Percentiles rank a stretch among this genome's conserved stretches.
These are phyloP conservation scores for Hortaea sp. DNA, from an alignment of 2,329 filamentous ascomycete genomes.

Conservation along the genomic window DNA sequence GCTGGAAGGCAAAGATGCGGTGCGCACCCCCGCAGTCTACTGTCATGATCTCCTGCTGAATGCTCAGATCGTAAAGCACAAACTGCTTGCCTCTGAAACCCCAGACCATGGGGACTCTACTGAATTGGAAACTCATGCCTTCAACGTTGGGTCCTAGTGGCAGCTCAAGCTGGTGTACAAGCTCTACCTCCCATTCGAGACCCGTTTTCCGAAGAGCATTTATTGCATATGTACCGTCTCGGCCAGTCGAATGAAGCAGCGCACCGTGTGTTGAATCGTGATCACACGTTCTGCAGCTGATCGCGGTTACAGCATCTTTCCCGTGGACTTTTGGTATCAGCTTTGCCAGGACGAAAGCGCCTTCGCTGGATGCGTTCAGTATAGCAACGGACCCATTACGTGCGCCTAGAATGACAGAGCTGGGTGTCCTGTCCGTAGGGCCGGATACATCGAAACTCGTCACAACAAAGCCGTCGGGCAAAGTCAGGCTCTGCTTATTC, in stretches of 20 bases:
- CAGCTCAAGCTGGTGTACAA: slow-evolving; percentile 58
- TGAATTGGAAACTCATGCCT: slow-evolving; percentile 50
- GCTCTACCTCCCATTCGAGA: slow-evolving; percentile 30
- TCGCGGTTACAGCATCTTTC: slow-evolving; percentile 58
- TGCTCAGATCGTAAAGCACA: slow-evolving; percentile 68
- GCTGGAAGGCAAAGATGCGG: slow-evolving; percentile 57
- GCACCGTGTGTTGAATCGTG: slow-evolving; percentile 6
- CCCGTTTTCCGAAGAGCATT: slow-evolving; percentile 32
- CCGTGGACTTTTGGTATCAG: slow-evolving; percentile 30
- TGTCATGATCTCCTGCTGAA: slow-evolving; percentile 56
- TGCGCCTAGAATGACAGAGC: slow-evolving; percentile 37
- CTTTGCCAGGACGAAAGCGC: neutral
- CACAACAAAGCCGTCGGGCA: slow-evolving; percentile 39
- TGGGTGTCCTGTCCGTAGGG: neutral
- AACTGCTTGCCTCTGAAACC: slow-evolving; percentile 76
- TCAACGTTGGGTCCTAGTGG: slow-evolving; percentile 71
- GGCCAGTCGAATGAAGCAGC: slow-evolving; percentile 60
- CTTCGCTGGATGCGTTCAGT: slow-evolving; percentile 4
- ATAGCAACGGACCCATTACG: slow-evolving; percentile 45
- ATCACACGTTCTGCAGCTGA: slow-evolving; percentile 30
- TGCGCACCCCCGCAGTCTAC: slow-evolving; percentile 81
- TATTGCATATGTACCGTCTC: slow-evolving; percentile 67
- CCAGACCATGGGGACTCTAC: slow-evolving; percentile 56
- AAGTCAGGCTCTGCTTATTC: slow-evolving; percentile 1
- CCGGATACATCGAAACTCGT: slow-evolving; percentile 34